Evolutionary conservation across 768 basidiomycete genomes (phyloP).

Genomic region (Nidularia pulvinata): DNA sequence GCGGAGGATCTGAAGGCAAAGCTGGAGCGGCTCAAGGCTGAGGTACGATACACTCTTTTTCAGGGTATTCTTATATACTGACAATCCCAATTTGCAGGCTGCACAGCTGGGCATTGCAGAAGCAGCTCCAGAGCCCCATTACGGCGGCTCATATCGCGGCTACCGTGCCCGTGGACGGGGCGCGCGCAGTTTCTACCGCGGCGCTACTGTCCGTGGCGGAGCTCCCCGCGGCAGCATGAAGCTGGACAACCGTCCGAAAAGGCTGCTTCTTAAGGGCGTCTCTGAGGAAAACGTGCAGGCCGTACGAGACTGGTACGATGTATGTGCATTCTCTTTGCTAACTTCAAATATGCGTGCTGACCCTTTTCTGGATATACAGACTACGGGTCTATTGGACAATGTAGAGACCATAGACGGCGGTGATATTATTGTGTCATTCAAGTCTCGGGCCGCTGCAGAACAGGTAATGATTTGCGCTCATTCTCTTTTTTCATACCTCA

Average conservation of each 20-base stretch:
- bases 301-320: slow-evolving; percentile 86
- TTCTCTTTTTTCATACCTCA: slow-evolving; percentile 11
- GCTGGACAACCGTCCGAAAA: slow-evolving; percentile 88
- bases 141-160: slow-evolving; percentile 52
- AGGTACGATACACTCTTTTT: slow-evolving; percentile 49
- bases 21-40: slow-evolving; percentile 75
- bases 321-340: slow-evolving; percentile 19
- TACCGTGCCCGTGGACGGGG: slow-evolving; percentile 72
- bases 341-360: slow-evolving; percentile 3
- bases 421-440: slow-evolving; percentile 69
- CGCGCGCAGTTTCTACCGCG: slow-evolving; percentile 57
- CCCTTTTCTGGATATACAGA: slow-evolving; percentile 40
- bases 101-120: slow-evolving; percentile 73
- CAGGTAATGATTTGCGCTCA: no score
- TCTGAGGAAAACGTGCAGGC: slow-evolving; percentile 49
- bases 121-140: slow-evolving; percentile 30
- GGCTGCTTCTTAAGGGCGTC: slow-evolving; percentile 73
- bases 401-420: slow-evolving; percentile 54
- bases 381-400: slow-evolving; percentile 70
- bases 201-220: slow-evolving; percentile 59
- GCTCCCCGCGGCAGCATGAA: slow-evolving; percentile 77
- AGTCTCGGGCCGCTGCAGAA: slow-evolving; percentile 72
- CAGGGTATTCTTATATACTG: background rate
- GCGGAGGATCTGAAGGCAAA: slow-evolving; percentile 76
- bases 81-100: slow-evolving; percentile 41